These are phyloP conservation scores for Boletus insuetus DNA, from an alignment of 768 basidiomycete species.

Conservation along the genomic window DNA sequence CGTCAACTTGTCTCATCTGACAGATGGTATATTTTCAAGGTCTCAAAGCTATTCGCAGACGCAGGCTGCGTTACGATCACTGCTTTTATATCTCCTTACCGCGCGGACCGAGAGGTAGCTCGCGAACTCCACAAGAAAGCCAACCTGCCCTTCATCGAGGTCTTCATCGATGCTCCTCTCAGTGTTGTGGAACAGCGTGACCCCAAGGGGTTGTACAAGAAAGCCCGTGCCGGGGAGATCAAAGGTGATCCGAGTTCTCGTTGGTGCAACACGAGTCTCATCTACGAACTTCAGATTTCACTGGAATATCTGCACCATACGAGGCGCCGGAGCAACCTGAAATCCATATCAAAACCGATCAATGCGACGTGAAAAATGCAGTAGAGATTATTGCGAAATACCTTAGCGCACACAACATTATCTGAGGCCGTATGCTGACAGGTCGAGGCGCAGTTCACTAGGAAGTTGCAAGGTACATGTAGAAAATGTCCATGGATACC, in stretches of 20 bases:
- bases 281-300: conserved; percentile 71
- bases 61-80: conserved; percentile 84
- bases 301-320: conserved; percentile 96
- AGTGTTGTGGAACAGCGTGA: conserved; percentile 86
- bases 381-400: conserved; percentile 80
- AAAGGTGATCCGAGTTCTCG: conserved; percentile 58
- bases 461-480: conserved; percentile 12
- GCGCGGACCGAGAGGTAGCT: conserved; percentile 77
- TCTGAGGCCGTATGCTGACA: conserved; percentile 31
- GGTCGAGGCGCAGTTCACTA: conserved; percentile 6
- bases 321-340: conserved; percentile 85
- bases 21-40: conserved; percentile 44
- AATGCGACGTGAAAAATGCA: conserved; percentile 72
- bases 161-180: conserved; percentile 92
- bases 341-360: conserved; percentile 87
- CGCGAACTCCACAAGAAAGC: conserved; percentile 76
- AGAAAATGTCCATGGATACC: conserved; percentile 9
- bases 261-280: conserved; percentile 1
- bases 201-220: conserved; percentile 97
- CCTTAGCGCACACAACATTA: conserved; percentile 63
- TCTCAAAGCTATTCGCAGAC: conserved; percentile 91
- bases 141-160: conserved; percentile 84
- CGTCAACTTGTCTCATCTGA: conserved; percentile 11
- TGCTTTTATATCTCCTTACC: conserved; percentile 99
- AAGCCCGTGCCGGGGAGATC: conserved; percentile 92